A percentile compares a stretch with the other conserved stretches of the same genome.
phyloP scores from a whole-genome alignment of 2,329 filamentous ascomycete species.

The Pyrenophora tritici-repentis region DNA sequence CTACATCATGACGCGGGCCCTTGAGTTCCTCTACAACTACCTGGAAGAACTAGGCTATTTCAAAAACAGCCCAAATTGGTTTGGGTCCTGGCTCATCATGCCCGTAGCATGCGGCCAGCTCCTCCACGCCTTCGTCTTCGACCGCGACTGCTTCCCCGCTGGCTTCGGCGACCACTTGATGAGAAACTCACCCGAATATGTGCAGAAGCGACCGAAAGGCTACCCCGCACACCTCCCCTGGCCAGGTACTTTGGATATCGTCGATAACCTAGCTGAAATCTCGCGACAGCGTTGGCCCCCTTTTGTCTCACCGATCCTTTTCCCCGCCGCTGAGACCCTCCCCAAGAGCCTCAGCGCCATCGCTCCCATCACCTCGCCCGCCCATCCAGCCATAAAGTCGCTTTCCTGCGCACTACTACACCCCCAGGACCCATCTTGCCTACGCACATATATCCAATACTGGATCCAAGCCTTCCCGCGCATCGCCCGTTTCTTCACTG shows the following conservation, averaged over 20 bases:
- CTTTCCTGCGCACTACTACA: conserved; percentile 91
- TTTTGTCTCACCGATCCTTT: conserved; percentile 84
- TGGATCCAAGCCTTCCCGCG: conserved; percentile 82
- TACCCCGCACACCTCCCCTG: conserved; percentile 71
- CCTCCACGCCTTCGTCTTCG: conserved; percentile 57
- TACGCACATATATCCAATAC: conserved; percentile 84
- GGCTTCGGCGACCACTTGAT: conserved; percentile 69
- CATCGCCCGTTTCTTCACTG: conserved; percentile 75
- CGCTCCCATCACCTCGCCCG: conserved; percentile 77
- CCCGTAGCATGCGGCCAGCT: conserved; percentile 56
- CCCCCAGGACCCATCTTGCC: conserved; percentile 83
- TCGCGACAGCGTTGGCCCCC: conserved; percentile 84
- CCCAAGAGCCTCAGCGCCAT: conserved; percentile 69
- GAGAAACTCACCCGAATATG: conserved; percentile 75
- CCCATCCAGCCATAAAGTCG: conserved; percentile 83
- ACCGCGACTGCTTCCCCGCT: conserved; percentile 58
- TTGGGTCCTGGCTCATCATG: conserved; percentile 59
- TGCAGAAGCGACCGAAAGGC: conserved; percentile 71
- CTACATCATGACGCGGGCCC: conserved; percentile 76
- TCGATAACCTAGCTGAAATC: conserved; percentile 81
- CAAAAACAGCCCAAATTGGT: conserved; percentile 70
- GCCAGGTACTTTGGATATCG: conserved; percentile 75
- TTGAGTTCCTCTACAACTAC: conserved; percentile 86
- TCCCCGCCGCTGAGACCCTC: conserved; percentile 70
- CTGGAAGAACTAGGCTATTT: conserved; percentile 72